These are phyloP conservation scores for Picea sitchensis DNA, from an alignment of 75 land plant genomes.

Conservation along the genomic window DNA sequence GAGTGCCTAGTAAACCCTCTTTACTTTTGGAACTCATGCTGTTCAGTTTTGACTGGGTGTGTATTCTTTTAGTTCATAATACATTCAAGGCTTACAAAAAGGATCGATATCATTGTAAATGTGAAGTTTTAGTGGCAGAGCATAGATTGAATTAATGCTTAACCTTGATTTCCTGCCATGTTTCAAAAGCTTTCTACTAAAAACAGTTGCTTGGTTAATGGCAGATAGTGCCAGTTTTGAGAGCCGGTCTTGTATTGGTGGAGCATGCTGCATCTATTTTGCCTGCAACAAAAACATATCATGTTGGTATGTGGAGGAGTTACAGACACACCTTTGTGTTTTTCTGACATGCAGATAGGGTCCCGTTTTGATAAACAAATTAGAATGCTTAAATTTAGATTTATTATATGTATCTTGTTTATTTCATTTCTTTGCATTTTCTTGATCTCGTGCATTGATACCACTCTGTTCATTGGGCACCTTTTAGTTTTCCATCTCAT, in stretches of 20 bases:
- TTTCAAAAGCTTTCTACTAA: constrained; percentile 2
- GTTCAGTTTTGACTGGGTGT: background rate
- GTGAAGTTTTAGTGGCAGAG: background rate
- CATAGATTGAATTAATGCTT: background rate
- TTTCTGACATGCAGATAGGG: no score
- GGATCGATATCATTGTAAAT: background rate
- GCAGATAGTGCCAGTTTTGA: constrained; percentile 93
- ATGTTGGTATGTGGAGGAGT: constrained; percentile 58
- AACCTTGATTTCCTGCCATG: background rate
- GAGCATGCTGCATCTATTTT: constrained; percentile 81
- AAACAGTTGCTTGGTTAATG: constrained; percentile 9
- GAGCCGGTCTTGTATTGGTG: constrained; percentile 93
- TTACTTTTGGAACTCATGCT: background rate
- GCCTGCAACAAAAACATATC: constrained; percentile 92
- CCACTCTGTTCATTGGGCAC: background rate
- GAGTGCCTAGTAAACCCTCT: no score
- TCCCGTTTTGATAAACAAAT: no score
- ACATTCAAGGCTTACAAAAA: background rate
- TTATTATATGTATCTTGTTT: background rate
- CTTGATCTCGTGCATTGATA: background rate
- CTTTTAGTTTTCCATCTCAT: constrained; percentile 4
- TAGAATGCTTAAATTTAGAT: background rate
- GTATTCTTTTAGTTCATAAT: background rate
- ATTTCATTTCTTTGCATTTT: background rate
- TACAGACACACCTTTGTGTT: background rate